A percentile compares a stretch with the other conserved stretches of the same genome.
phyloP scores from a whole-genome alignment of 768 basidiomycete genomes.

The Paxillus ammoniavirescens region DNA sequence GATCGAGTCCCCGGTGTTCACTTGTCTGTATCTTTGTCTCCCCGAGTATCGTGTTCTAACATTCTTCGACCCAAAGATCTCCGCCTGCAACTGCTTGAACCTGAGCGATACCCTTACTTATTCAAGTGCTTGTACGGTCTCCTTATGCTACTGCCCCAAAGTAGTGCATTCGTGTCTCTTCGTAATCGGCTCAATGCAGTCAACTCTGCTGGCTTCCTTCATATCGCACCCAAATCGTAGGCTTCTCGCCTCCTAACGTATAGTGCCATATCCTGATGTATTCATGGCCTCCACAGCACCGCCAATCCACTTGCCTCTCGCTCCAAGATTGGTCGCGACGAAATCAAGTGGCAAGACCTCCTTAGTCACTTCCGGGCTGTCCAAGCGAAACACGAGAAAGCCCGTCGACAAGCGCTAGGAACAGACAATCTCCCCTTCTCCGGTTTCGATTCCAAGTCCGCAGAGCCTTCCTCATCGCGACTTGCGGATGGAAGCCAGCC shows the following conservation, averaged over 20 bases:
- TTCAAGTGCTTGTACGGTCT: slow-evolving; percentile 98
- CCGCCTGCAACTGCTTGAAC: slow-evolving; percentile 92
- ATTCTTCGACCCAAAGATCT: slow-evolving; percentile 47
- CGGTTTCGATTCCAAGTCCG: slow-evolving; percentile 38
- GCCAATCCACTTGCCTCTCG: slow-evolving; percentile 47
- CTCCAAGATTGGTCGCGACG: slow-evolving; percentile 78
- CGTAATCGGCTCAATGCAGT: slow-evolving; percentile 93
- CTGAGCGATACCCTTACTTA: slow-evolving; percentile 92
- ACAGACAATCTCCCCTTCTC: slow-evolving; percentile 53
- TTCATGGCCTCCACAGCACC: slow-evolving; percentile 29
- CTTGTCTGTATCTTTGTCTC: slow-evolving; percentile 58
- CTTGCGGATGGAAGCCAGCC: slow-evolving; percentile 35
- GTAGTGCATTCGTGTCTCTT: slow-evolving; percentile 91
- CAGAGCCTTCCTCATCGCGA: slow-evolving; percentile 18
- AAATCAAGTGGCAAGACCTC: slow-evolving; percentile 97
- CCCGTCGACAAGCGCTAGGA: slow-evolving; percentile 76
- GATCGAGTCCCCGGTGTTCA: slow-evolving; percentile 98
- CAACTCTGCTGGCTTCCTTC: slow-evolving; percentile 90
- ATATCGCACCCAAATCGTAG: slow-evolving; percentile 85
- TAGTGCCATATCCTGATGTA: slow-evolving; percentile 8
- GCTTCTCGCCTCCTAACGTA: slow-evolving; percentile 20
- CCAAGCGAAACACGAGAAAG: slow-evolving; percentile 90
- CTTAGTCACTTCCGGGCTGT: slow-evolving; percentile 88
- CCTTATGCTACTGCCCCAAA: slow-evolving; percentile 96
- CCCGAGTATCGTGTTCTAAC: not conserved